Evolutionary conservation across 805 yeast species (phyloP), one percentile per base, ranked within the genome.

Genomic region (Lipomyces lipofer): DNA sequence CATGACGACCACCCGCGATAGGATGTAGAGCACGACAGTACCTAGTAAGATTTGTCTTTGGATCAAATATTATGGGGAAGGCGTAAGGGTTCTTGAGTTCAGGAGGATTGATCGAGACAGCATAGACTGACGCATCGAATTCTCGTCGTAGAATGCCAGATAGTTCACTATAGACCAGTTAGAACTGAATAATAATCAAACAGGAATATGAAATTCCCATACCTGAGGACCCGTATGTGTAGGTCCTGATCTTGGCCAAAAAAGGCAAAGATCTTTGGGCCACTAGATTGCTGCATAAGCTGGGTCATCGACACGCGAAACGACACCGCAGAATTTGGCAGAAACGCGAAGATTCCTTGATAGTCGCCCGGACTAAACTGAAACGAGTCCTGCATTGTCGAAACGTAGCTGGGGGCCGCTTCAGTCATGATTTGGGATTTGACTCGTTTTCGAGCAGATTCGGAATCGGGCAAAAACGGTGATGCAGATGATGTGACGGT

Each of bases 1-100:
- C 59, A 13, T 40, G 49, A 25, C 49, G 42, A 29, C 62, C 63
- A 24, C 63, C 63, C 10, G 59, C 54, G n/a, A 52, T 42, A 12
- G 63, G 63, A 36, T 59, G 59, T 13, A 59, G 47, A 10, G 62
- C 62, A 19, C 62, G 50, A 13, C 60, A 52, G 22, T 46, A 36
- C 19, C 52, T 43, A 10, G 62, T 58, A 19, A 58, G 43, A 7
- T 33, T 39, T 13, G 60, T 49, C 30, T 44, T 46, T n/a, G 53
- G 30, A 29, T 58, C 62, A 30, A 24, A 38, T 13, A 58, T 13
- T 1, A 58, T 19, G 15, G 62, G 62, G 9, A 58, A 25, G 10
- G 27, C 27, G 27, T 40, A 42, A 3, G 27, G 40, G 33, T 55
- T 57, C 13, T 21, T 33, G 29, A 33, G 19, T 5, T n/a, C 43